phyloP scores from a whole-genome alignment of 495 filamentous ascomycete genomes.

The Chaetomium tenue region DNA sequence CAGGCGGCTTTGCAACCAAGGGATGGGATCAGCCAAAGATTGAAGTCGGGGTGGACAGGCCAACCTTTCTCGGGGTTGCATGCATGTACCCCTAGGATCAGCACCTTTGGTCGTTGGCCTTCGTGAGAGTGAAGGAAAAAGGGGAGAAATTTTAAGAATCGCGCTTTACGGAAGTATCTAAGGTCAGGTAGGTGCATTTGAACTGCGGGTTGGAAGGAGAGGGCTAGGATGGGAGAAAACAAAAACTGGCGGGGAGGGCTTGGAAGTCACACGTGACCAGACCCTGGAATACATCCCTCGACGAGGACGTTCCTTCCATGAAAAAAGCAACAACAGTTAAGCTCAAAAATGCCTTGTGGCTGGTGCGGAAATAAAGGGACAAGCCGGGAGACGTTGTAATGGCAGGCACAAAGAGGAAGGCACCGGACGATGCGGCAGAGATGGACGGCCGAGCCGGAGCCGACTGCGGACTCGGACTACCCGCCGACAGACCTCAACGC shows the following conservation, averaged over 20 bases:
- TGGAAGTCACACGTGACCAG: not conserved
- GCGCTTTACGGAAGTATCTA: too few relatives aligned
- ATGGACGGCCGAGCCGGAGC: not conserved
- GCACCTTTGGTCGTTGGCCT: too few relatives aligned
- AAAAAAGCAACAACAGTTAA: too few relatives aligned
- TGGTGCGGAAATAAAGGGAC: not conserved
- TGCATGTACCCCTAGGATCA: too few relatives aligned
- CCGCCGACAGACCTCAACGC: not conserved
- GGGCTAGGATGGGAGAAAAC: too few relatives aligned
- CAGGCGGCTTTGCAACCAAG: not conserved
- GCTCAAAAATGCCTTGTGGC: not conserved
- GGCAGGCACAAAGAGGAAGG: constrained; percentile 32
- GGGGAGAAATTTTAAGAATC: not conserved
- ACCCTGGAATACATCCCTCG: too few relatives aligned
- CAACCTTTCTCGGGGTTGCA: too few relatives aligned
- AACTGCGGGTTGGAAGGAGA: too few relatives aligned
- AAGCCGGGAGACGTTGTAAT: constrained; percentile 5
- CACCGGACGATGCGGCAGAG: constrained; percentile 13
- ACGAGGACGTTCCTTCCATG: too few relatives aligned
- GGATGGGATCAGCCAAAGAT: not conserved
- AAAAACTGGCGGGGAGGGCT: too few relatives aligned
- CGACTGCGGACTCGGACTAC: not conserved
- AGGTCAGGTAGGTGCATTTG: too few relatives aligned
- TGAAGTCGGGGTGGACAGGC: too few relatives aligned
- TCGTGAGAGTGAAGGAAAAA: not conserved